These are phyloP conservation scores for Blastocystis sp. DNA, from an alignment of 352 stramenopile species.

Conservation along the genomic window DNA sequence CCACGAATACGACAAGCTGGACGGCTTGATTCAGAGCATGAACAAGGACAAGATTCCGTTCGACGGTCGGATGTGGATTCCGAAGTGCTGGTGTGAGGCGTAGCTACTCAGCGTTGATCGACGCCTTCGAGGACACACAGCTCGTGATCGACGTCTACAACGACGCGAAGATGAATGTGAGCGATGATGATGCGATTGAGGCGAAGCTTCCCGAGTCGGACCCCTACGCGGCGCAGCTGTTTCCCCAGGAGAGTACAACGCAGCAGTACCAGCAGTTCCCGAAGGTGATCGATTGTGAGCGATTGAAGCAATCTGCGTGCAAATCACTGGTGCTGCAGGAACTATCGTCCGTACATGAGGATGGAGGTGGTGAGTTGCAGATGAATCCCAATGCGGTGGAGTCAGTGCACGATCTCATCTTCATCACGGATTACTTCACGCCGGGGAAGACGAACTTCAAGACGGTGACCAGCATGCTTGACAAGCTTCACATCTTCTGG, in stretches of 20 bases:
- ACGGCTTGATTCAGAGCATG: conserved; percentile 50
- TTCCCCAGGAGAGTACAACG: conserved; percentile 2
- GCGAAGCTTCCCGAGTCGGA: conserved; percentile 22
- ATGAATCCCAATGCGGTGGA: conserved; percentile 41
- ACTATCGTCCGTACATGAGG: neutral
- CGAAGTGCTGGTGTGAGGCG: neutral
- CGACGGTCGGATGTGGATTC: conserved; percentile 52
- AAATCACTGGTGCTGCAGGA: conserved; percentile 53
- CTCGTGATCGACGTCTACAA: conserved; percentile 63
- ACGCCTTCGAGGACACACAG: conserved; percentile 61
- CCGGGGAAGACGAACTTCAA: conserved; percentile 23
- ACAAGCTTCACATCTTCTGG: conserved; percentile 59
- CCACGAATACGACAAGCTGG: conserved; percentile 62
- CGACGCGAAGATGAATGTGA: conserved; percentile 54
- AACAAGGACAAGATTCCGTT: conserved; percentile 61
- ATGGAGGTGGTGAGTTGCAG: neutral
- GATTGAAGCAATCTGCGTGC: conserved; percentile 26
- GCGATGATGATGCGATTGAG: neutral
- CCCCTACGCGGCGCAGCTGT: conserved; percentile 31
- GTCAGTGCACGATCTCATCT: conserved; percentile 50
- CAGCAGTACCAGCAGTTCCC: conserved; percentile 44
- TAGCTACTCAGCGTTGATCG: conserved; percentile 54
- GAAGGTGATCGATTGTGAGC: conserved; percentile 51
- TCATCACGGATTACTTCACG: conserved; percentile 46
- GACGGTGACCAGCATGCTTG: conserved; percentile 25